Percentiles rank a stretch among this genome's conserved stretches.
Conservation (phyloP, 2,329 filamentous ascomycete species). For the Curvularia sp. region DNA sequence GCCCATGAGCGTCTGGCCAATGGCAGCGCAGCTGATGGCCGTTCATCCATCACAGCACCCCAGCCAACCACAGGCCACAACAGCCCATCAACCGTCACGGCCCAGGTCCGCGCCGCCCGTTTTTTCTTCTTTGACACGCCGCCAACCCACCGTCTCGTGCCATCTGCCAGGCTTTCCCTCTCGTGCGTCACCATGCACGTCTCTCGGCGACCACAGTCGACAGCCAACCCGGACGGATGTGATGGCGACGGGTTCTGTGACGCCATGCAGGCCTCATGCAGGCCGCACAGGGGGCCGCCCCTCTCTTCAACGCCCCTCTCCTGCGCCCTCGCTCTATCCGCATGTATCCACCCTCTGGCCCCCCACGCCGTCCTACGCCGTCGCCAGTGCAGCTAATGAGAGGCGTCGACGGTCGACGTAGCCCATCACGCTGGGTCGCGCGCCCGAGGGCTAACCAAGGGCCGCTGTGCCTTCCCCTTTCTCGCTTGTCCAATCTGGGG, state of each 20-base stretch:
- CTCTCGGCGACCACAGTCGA: background rate
- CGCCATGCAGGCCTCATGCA: constrained; percentile 21
- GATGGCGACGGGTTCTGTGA: constrained; percentile 13
- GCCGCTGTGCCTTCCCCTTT: constrained; percentile 16
- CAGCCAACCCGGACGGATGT: background rate
- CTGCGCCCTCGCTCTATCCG: background rate
- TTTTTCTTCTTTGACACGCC: background rate
- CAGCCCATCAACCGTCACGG: background rate
- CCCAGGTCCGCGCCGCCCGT: background rate
- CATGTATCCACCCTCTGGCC: background rate
- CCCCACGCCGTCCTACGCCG: background rate
- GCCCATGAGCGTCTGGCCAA: no score
- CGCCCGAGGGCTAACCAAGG: background rate
- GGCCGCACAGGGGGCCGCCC: constrained; percentile 12
- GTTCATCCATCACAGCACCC: background rate
- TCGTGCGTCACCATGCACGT: background rate
- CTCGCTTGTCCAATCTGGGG: constrained; percentile 21
- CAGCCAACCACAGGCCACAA: background rate
- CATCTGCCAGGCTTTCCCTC: no score
- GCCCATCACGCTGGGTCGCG: constrained; percentile 24
- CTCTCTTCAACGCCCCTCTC: background rate
- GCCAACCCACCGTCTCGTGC: background rate
- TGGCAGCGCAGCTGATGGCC: no score
- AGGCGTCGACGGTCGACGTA: constrained; percentile 7
- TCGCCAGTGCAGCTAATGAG: constrained; percentile 20